Evolutionary conservation across 179 eudicot species (phyloP).

Genomic region (Heliamphora pulchella): DNA sequence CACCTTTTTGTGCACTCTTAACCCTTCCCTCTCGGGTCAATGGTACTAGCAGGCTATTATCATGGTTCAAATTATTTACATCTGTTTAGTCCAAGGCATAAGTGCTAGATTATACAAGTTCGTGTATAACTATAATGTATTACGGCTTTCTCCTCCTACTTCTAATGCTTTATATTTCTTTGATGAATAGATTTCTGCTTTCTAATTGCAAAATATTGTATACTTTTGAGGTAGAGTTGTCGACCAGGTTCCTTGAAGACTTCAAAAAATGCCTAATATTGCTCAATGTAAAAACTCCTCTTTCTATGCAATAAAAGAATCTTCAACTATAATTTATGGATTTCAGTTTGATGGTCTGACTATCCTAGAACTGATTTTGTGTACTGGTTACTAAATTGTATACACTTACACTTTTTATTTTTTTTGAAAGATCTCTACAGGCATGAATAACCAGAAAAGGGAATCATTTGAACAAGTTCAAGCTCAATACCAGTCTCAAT

Average conservation of each 20-base stretch:
- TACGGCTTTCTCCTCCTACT: not conserved
- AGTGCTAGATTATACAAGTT: not conserved
- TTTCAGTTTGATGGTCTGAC: conserved; percentile 6
- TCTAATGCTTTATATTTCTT: not conserved
- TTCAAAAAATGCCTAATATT: too few relatives aligned
- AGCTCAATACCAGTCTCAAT: conserved; percentile 39
- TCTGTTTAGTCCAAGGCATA: not conserved
- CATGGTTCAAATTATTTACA: not conserved
- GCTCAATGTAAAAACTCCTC: too few relatives aligned
- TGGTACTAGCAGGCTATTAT: not conserved
- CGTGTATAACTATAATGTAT: not conserved
- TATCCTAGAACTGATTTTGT: conserved; percentile 9
- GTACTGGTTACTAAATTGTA: not conserved
- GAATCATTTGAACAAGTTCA: conserved; percentile 42
- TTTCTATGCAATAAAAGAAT: not conserved
- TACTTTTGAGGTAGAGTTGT: too few relatives aligned
- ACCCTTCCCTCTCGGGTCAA: not conserved
- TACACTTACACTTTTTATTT: not conserved
- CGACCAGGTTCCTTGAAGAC: not conserved
- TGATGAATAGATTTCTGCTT: not conserved
- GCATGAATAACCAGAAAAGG: conserved; percentile 39
- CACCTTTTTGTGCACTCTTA: not conserved
- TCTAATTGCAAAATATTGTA: not conserved
- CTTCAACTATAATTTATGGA: not conserved
- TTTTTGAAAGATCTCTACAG: conserved; percentile 43